phyloP scores from a whole-genome alignment of 2,329 filamentous ascomycete species.

The Endothia cerciana region DNA sequence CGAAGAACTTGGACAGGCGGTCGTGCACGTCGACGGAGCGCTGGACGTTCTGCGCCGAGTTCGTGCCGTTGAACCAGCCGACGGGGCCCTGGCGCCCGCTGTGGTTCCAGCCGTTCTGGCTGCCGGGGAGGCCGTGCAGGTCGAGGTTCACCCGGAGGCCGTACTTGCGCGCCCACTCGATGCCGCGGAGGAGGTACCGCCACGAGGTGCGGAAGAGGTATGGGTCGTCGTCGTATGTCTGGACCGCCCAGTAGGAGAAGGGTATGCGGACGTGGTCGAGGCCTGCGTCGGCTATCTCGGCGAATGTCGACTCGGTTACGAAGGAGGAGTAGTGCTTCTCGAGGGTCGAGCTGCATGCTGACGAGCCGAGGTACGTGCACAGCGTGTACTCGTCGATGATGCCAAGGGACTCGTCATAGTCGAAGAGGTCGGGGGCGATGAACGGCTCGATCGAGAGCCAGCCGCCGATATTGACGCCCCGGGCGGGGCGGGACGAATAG shows the following conservation, averaged over 20 bases:
- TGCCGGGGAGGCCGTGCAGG: slow-evolving; percentile 87
- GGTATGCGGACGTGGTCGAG: slow-evolving; percentile 97
- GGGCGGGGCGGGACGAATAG: slow-evolving; percentile 78
- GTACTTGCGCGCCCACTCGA: slow-evolving; percentile 92
- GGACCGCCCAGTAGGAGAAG: slow-evolving; percentile 93
- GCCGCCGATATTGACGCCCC: slow-evolving; percentile 90
- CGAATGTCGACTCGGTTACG: slow-evolving; percentile 81
- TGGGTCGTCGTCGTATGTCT: slow-evolving; percentile 81
- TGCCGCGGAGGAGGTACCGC: slow-evolving; percentile 89
- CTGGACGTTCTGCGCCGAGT: slow-evolving; percentile 77
- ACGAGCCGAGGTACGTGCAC: slow-evolving; percentile 68
- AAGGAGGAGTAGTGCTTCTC: slow-evolving; percentile 93
- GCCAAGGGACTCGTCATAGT: slow-evolving; percentile 62
- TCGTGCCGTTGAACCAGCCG: slow-evolving; percentile 87
- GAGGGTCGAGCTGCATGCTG: slow-evolving; percentile 66
- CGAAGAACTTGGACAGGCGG: slow-evolving; percentile 87
- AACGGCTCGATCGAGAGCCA: slow-evolving; percentile 95
- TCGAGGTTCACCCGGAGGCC: slow-evolving; percentile 93
- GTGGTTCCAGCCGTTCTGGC: slow-evolving; percentile 98
- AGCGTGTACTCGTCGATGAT: slow-evolving; percentile 91
- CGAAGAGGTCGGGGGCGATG: slow-evolving; percentile 91
- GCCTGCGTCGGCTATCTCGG: slow-evolving; percentile 82
- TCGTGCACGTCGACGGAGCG: slow-evolving; percentile 87
- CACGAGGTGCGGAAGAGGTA: slow-evolving; percentile 87
- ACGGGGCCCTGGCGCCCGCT: slow-evolving; percentile 82